A percentile compares a stretch with the other conserved stretches of the same genome.
phyloP scores from a whole-genome alignment of 176 grass and related monocot genomes.

The Musa schizocarpa region DNA sequence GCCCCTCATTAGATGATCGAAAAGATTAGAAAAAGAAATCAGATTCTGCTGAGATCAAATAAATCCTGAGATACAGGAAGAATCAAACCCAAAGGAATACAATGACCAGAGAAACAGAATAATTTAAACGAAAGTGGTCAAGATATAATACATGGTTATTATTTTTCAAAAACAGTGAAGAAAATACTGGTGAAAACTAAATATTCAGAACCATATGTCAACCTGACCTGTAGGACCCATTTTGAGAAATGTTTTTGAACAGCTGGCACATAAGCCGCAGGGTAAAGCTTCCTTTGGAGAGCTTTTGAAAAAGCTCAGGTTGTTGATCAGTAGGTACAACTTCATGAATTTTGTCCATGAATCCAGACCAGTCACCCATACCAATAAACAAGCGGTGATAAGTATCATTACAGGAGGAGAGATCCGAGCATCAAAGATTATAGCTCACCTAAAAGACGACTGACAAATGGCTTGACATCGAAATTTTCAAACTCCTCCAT shows the following conservation, averaged over 20 bases:
- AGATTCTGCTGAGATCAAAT: neutral
- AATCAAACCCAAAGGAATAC: neutral
- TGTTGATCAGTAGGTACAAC: constrained; percentile 89
- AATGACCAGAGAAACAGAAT: neutral
- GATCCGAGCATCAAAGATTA: neutral
- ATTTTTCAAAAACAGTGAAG: neutral
- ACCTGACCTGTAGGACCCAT: constrained; percentile 95
- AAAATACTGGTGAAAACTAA: neutral
- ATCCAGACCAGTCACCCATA: constrained; percentile 85
- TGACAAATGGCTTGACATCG: constrained; percentile 94
- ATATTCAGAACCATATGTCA: neutral
- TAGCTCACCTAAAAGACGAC: constrained; percentile 64
- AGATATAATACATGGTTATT: no score
- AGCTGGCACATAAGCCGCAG: constrained; percentile 91
- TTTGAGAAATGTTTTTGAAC: constrained; percentile 78
- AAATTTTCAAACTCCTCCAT: constrained; percentile 84
- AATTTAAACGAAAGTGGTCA: neutral
- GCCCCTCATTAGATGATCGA: no score
- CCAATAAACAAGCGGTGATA: constrained; percentile 27
- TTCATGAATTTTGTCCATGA: constrained; percentile 96
- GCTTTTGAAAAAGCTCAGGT: constrained; percentile 76
- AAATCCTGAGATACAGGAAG: neutral
- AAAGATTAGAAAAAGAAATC: neutral
- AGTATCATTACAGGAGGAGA: constrained; percentile 11
- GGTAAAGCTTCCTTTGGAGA: constrained; percentile 90